Evolutionary conservation across 73 alveolate genomes (phyloP).

Genomic region (Diophrys sp.): DNA sequence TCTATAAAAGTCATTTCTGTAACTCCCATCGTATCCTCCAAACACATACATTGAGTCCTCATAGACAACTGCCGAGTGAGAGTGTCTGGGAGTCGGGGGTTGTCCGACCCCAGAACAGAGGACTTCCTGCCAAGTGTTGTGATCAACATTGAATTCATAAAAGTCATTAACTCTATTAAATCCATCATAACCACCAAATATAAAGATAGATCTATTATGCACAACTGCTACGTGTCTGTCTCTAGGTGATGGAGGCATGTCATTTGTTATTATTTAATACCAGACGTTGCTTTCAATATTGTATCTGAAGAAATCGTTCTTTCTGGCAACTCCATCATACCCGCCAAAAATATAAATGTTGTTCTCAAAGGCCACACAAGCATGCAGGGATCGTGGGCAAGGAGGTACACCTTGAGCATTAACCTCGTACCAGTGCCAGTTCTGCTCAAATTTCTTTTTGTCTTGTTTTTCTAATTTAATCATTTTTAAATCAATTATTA

Average conservation of each 20-base stretch:
- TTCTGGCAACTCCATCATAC: slow-evolving; percentile 82
- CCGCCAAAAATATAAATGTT: slow-evolving; percentile 85
- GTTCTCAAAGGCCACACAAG: slow-evolving; percentile 80
- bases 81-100: slow-evolving; percentile 85
- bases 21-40: slow-evolving; percentile 97
- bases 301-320: slow-evolving; percentile 80
- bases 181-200: slow-evolving; percentile 85
- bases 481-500: background rate
- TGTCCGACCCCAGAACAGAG: slow-evolving; percentile 55
- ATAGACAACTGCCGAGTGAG: slow-evolving; percentile 91
- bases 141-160: slow-evolving; percentile 73
- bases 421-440: slow-evolving; percentile 63
- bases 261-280: slow-evolving; percentile 62
- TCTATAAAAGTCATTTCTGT: slow-evolving; percentile 90
- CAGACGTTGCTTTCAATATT: slow-evolving; percentile 67
- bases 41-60: slow-evolving; percentile 89
- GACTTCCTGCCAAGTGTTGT: slow-evolving; percentile 62
- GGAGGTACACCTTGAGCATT: slow-evolving; percentile 40
- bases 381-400: slow-evolving; percentile 74
- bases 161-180: slow-evolving; percentile 84
- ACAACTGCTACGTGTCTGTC: slow-evolving; percentile 83
- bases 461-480: slow-evolving; percentile 7
- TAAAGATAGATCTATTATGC: slow-evolving; percentile 63
- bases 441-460: slow-evolving; percentile 4
- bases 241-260: slow-evolving; percentile 72